A percentile compares a stretch with the other conserved stretches of the same genome.
Evolutionary conservation across 306 rosid genomes (phyloP).

Genomic region (Medicago lupulina): DNA sequence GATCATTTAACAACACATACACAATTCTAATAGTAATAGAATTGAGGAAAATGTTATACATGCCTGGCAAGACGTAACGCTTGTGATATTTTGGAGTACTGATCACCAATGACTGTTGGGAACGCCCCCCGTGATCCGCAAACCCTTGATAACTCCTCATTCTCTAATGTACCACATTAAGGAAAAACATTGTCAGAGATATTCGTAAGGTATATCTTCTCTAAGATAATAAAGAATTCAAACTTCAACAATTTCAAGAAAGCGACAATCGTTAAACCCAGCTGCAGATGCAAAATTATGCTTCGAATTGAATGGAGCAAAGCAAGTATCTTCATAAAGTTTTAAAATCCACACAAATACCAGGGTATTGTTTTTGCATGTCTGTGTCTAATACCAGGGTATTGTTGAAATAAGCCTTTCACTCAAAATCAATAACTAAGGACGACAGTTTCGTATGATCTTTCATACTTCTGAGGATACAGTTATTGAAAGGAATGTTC

Average conservation of each 20-base stretch:
- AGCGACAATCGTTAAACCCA: conserved; percentile 24
- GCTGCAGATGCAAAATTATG: conserved; percentile 32
- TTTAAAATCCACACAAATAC: conserved; percentile 17
- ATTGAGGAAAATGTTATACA: conserved; percentile 36
- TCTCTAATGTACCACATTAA: conserved; percentile 59
- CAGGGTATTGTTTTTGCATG: neutral
- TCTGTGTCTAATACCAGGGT: neutral
- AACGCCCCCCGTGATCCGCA: conserved; percentile 78
- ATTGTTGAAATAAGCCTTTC: conserved; percentile 20
- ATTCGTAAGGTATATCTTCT: conserved; percentile 31
- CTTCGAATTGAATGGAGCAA: conserved; percentile 16
- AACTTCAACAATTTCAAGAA: conserved; percentile 10
- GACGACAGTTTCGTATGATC: conserved; percentile 4
- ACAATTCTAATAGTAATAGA: neutral
- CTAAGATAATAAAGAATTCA: conserved; percentile 15
- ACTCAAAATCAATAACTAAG: conserved; percentile 5
- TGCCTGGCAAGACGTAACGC: conserved; percentile 92
- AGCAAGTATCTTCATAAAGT: conserved; percentile 12
- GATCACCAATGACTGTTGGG: conserved; percentile 83
- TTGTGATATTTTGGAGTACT: conserved; percentile 87
- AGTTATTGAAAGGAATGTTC: conserved; percentile 13
- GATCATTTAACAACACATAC: conserved; percentile 36
- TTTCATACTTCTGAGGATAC: conserved; percentile 18
- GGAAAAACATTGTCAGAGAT: conserved; percentile 31
- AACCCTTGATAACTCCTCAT: conserved; percentile 81